Base-by-base conservation (phyloP, 306 rosid genomes). In the Castanospermum australe region DNA sequence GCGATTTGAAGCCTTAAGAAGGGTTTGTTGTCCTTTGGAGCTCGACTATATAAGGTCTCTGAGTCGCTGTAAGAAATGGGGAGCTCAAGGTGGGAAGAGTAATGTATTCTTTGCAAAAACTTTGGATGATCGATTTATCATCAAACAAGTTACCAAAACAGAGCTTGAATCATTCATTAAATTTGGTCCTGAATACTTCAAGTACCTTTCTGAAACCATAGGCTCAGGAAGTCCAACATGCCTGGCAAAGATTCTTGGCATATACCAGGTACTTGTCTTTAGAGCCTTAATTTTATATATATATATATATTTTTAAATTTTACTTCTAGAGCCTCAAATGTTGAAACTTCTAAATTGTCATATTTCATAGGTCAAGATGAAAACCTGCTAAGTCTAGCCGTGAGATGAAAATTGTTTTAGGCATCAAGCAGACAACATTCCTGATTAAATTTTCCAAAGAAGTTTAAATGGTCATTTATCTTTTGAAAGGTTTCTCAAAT, bases 61-160 rank as follows among this genome's bases (percentile, higher is more conserved):
- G 38, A 90, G 99, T 74, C 98, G 98, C 77, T 91, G 99, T 77
- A 96, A 90, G 90, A 90, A 88, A 75, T 96, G 99, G 99, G 88
- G 96, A 79, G 98, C 99, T 86, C 97, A 93, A 84, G 99, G 99
- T 72, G 99, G 99, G 14, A 96, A 96, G 91, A 96, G 98, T 82
- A 96, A 96, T 59, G 99, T 88, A 24, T 96, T 96, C 82, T 96
- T 96, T 78, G 99, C 99, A 0, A 96, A 96, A 89, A 90, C 94
- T 70, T 83, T 89, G 88, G 99, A 96, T 82, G 99, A 96, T 63
- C 84, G 98, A 63, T 96, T 96, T 83, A 87, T 96, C 72, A 84
- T 96, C 86, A 96, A 96, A 82, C 90, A 91, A 84, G 96, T 96
- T 71, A 90, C 96, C 45, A 96, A 96, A 86, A 96, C 92, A 15